Conservation (phyloP, 2,329 filamentous ascomycete genomes). For the Aspergillus pseudoviridinutans region DNA sequence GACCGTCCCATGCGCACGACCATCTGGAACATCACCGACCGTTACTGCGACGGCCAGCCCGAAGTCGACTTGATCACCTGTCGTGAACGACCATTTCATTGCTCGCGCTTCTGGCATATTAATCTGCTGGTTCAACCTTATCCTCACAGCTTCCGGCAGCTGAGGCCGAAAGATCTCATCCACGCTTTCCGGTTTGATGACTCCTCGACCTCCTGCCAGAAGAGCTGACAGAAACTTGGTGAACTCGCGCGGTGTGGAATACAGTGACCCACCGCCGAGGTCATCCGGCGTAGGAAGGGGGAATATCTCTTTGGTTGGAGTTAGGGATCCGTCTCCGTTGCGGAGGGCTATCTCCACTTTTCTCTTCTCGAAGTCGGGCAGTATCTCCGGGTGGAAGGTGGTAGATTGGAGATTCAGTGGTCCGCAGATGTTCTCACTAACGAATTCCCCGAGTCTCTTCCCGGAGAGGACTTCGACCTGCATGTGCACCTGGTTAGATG, state of each 20-base stretch:
- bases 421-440: background rate
- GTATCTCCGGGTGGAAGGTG: background rate
- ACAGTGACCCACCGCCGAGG: background rate
- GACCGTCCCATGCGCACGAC: no score
- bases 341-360: background rate
- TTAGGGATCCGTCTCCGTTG: background rate
- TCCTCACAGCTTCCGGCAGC: background rate
- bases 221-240: background rate
- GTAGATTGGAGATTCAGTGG: background rate
- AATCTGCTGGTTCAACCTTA: no score
- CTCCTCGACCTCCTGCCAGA: background rate
- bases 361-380: background rate
- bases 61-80: no score
- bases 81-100: no score
- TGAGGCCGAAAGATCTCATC: background rate
- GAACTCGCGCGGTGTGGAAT: background rate
- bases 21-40: no score
- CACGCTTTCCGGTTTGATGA: background rate
- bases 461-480: no score
- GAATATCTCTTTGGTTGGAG: background rate
- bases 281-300: background rate
- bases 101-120: no score
- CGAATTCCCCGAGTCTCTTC: background rate
- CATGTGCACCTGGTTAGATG: no score
- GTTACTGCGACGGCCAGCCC: no score